A percentile compares a stretch with the other conserved stretches of the same genome.
These are phyloP conservation scores for Geotrichum candidum DNA, from an alignment of 1,139 yeast genomes.

Conservation along the genomic window DNA sequence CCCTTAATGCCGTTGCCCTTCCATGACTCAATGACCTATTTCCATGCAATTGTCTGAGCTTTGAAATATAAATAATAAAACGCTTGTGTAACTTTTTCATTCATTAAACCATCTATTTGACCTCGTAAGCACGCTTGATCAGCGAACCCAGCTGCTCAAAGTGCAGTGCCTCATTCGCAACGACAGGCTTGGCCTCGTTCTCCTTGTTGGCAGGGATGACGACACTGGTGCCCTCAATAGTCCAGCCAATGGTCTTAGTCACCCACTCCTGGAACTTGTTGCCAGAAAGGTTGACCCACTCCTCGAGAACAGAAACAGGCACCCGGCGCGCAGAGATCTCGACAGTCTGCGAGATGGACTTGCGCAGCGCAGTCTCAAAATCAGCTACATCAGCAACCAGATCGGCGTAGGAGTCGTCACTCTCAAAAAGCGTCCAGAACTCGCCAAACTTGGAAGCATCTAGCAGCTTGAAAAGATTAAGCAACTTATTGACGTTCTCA, in stretches of 20 bases:
- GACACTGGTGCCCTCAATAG: constrained; percentile 24
- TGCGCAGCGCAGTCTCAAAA: constrained; percentile 34
- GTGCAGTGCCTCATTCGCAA: constrained; percentile 32
- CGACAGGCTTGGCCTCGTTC: constrained; percentile 32
- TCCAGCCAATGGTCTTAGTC: constrained; percentile 33
- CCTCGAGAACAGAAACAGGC: constrained; percentile 30
- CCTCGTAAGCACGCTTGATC: constrained; percentile 34
- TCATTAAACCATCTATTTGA: constrained; percentile 10
- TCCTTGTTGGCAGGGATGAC: constrained; percentile 31
- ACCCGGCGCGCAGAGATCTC: constrained; percentile 31
- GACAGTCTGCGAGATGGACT: constrained; percentile 33
- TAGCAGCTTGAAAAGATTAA: constrained; percentile 35
- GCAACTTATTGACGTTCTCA: constrained; percentile 36
- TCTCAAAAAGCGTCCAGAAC: constrained; percentile 36
- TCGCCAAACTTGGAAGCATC: constrained; percentile 36
- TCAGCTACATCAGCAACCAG: constrained; percentile 35
- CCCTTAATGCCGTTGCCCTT: background rate
- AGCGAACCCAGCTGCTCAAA: constrained; percentile 34
- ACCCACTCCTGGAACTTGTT: constrained; percentile 34
- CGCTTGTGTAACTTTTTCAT: background rate
- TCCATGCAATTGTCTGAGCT: background rate
- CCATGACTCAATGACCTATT: background rate
- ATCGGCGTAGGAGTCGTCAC: constrained; percentile 35
- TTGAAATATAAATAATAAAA: background rate
- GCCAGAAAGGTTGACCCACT: constrained; percentile 33